Evolutionary conservation across 176 grass and related monocot species (phyloP), one percentile per base, ranked within the genome.

Genomic region (Puya raimondii): DNA sequence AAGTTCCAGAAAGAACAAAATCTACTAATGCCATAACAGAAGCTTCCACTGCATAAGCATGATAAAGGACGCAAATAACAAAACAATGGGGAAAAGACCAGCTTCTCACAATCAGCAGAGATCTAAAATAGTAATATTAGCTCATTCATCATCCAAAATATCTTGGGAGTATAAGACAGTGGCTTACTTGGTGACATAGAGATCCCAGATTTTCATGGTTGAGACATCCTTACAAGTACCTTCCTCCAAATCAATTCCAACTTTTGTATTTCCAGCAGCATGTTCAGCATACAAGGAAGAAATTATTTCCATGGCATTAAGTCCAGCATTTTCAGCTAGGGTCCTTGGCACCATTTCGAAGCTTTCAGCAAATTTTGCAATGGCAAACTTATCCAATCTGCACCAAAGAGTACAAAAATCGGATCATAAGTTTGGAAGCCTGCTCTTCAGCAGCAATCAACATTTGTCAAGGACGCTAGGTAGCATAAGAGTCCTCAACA

Each of bases 341-440:
- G 86, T 97, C 84, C 81, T 97, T 29, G 94, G 89, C 67, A 99
- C 72, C 94, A 99, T 99, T 83, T 99, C 92, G 69, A 96, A 92
- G 53, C 88, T 90, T 80, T 96, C 88, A 49, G 86, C 83, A 78
- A 96, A 96, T 81, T 96, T 96, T 17, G 86, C 88, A 81, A 96
- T 90, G 22, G 86, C 92, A 87, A 92, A 90, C 78, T 96, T 88
- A 57, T 96, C 92, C 84, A 96, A 84, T 50, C 86, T 99, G 80
- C 11, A 85, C 63, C 69, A 76, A 72, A 11, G 59, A 58, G 21
- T 3, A 18, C 1, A 13, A 61, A 7, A 61, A 22, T 61, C n/a
- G 10, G 56, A 61, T 61, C 33, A 42, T 42, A 42, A 42, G 33
- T 42, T 42, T 42, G 33, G 0, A 42, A 42, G 33, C 33, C 33